phyloP scores from a whole-genome alignment of 306 rosid species.

The Cucumis cinereus region DNA sequence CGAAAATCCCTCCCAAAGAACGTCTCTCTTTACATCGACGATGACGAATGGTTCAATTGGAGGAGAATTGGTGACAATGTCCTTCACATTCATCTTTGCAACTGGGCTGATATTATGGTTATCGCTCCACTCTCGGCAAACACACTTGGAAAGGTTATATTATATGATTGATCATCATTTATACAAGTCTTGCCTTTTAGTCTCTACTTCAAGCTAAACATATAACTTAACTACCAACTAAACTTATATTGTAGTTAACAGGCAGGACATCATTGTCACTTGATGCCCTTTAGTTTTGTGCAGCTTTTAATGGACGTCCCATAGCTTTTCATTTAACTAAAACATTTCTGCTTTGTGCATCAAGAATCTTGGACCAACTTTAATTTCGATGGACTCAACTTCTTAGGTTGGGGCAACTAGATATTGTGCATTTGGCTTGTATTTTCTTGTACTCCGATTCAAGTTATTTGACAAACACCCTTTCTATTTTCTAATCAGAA shows the following conservation, averaged over 20 bases:
- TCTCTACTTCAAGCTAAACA: background rate
- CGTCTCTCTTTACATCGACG: slow-evolving; percentile 28
- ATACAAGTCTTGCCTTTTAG: background rate
- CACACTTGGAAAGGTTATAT: slow-evolving; percentile 79
- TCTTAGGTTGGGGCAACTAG: background rate
- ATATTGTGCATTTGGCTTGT: background rate
- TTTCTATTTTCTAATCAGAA: background rate
- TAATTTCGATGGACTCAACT: background rate
- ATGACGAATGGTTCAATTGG: slow-evolving; percentile 57
- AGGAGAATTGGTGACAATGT: slow-evolving; percentile 45
- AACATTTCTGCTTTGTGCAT: background rate
- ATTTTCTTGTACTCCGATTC: background rate
- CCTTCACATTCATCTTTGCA: slow-evolving; percentile 60
- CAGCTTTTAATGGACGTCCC: background rate
- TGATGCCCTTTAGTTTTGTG: background rate
- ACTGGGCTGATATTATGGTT: slow-evolving; percentile 84
- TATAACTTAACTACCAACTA: background rate
- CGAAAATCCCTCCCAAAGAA: slow-evolving; percentile 27
- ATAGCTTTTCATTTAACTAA: background rate
- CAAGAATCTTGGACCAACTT: background rate
- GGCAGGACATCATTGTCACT: background rate
- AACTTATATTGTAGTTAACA: background rate
- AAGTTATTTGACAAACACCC: too few relatives aligned
- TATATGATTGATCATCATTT: slow-evolving; percentile 3
- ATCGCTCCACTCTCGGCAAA: slow-evolving; percentile 83